These are phyloP conservation scores for Globisporangium camurandrum DNA, from an alignment of 352 stramenopile genomes.

Conservation along the genomic window DNA sequence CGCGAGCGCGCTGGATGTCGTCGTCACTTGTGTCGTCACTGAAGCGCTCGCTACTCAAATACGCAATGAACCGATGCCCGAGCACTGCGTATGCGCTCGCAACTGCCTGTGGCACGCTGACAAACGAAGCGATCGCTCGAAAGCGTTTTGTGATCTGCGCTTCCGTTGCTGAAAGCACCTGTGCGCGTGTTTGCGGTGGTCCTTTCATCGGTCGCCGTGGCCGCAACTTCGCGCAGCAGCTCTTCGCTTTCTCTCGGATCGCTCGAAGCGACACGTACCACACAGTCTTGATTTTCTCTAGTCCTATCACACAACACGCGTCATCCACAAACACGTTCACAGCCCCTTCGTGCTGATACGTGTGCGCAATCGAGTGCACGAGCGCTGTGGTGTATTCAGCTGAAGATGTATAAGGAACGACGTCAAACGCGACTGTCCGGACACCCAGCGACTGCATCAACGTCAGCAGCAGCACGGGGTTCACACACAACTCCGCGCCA, in stretches of 20 bases:
- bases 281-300: slow-evolving; percentile 81
- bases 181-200: slow-evolving; percentile 10
- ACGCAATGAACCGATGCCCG: slow-evolving; percentile 57
- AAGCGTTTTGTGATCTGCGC: slow-evolving; percentile 45
- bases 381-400: slow-evolving; percentile 19
- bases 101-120: slow-evolving; percentile 36
- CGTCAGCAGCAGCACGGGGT: slow-evolving; percentile 62
- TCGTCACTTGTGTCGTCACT: slow-evolving; percentile 10
- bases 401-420: slow-evolving; percentile 41
- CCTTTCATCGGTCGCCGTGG: slow-evolving; percentile 8
- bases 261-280: slow-evolving; percentile 83
- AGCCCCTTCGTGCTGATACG: slow-evolving; percentile 61
- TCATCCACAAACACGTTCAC: slow-evolving; percentile 70
- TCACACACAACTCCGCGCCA: slow-evolving; percentile 66
- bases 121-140: slow-evolving; percentile 35
- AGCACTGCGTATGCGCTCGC: slow-evolving; percentile 34
- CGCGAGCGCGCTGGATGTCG: slow-evolving; percentile 26
- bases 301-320: slow-evolving; percentile 53
- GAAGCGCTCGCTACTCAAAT: slow-evolving; percentile 35
- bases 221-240: slow-evolving; percentile 20
- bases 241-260: slow-evolving; percentile 81
- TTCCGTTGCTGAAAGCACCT: slow-evolving; percentile 16
- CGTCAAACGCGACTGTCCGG: slow-evolving; percentile 50
- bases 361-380: slow-evolving; percentile 33
- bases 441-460: slow-evolving; percentile 44